phyloP scores from a whole-genome alignment of 2,329 filamentous ascomycete genomes.

The Plectosphaerella cucumerina region DNA sequence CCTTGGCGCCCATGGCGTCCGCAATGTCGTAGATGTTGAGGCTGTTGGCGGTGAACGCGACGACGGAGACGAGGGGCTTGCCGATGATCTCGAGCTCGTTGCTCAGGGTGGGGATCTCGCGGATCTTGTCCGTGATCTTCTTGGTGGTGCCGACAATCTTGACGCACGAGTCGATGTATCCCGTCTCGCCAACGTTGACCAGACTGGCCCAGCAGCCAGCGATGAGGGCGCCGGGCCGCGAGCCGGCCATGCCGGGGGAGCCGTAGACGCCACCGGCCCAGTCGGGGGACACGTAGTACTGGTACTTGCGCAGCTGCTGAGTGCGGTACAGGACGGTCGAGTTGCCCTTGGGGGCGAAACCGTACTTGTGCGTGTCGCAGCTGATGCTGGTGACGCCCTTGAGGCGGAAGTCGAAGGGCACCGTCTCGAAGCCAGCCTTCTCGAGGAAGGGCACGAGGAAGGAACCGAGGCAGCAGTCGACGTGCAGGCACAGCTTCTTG shows the following conservation, averaged over 20 bases:
- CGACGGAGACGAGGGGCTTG: conserved; percentile 80
- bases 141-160: conserved; percentile 85
- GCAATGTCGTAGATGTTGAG: conserved; percentile 93
- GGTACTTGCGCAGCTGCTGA: conserved; percentile 72
- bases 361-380: conserved; percentile 98
- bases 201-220: conserved; percentile 93
- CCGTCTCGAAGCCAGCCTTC: conserved; percentile 86
- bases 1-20: conserved; percentile 76
- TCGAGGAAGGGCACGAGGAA: conserved; percentile 92
- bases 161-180: conserved; percentile 82
- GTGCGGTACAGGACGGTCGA: conserved; percentile 88
- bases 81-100: conserved; percentile 77
- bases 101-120: conserved; percentile 62
- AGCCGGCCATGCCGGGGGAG: conserved; percentile 86
- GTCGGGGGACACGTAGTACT: conserved; percentile 94
- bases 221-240: conserved; percentile 87
- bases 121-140: conserved; percentile 73
- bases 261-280: conserved; percentile 97
- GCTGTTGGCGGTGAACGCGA: conserved; percentile 80
- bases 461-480: conserved; percentile 95
- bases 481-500: conserved; percentile 82
- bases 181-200: conserved; percentile 81
- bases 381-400: conserved; percentile 93
- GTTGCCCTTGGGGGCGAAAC: conserved; percentile 97
- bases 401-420: conserved; percentile 88